Evolutionary conservation across 176 grass and related monocot genomes (phyloP), one percentile per base, ranked within the genome.

Genomic region (Musa troglodytarum): DNA sequence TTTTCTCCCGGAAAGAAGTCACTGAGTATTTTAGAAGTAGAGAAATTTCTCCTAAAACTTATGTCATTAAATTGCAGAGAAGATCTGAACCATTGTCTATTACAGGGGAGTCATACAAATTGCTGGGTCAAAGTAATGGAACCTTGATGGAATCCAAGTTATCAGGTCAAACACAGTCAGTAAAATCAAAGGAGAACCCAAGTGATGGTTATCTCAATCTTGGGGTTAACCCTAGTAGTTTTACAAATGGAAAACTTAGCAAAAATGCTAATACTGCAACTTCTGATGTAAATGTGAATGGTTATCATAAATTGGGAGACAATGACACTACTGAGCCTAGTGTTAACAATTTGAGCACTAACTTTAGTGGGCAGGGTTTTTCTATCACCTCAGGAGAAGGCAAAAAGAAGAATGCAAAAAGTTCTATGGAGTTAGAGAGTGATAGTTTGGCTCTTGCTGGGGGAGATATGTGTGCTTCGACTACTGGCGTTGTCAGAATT

Each of bases 1-100:
- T 89, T 79, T 94, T 99, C 84, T 94, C 88, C 50, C 89, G 88
- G 73, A 91, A 87, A 83, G 90, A 93, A 83, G 89, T 99, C 84
- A 64, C 78, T 57, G 78, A 71, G 14, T 94, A 94, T 87, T 94
- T 94, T 75, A 94, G 59, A 89, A 90, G 67, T 77, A 99, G 86
- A 81, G 78, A 71, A 52, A 82, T 89, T 74, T 89, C 76, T 86
- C 95, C 95, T 79, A 91, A 87, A 81, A 84, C 78, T 81, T 86
- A 74, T 85, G 64, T 94, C 68, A 89, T 79, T 52, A 82, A 81
- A 82, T 71, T 69, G 49, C 85, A 85, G 54, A 83, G 69, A 80
- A 73, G n/a, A 73, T 77, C 80, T 5, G 78, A 64, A 73, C 76
- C 78, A 74, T 82, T 77, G 9, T 28, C 63, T 49, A 49, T 80